Evolutionary conservation across 306 rosid species (phyloP), one percentile per base, ranked within the genome.

Genomic region (Cucumis hystrix): DNA sequence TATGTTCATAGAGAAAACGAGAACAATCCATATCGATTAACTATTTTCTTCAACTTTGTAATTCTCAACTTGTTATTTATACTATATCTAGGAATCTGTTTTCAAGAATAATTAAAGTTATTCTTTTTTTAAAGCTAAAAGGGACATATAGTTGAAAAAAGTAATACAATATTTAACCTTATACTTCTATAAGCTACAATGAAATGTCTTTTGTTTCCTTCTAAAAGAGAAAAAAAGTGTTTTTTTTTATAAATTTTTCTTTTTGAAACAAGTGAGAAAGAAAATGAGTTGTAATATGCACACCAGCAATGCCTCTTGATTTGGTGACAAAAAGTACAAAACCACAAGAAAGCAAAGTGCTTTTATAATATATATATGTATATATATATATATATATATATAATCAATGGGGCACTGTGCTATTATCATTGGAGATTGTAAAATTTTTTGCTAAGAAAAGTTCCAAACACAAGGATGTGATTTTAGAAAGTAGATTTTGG

Each of bases 281-380:
- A n/a, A 67, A 39, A 7, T 17, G 8, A 37, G 72, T 66, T 25
- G 72, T 66, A 16, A 17, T 47, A 45, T 65, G 56, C 75, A 47
- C 56, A 69, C 41, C 33, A 51, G 8, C 43, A 49, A 73, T 73
- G 77, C 77, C 63, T 73, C 77, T 51, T 73, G 77, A 73, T 73
- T 52, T 73, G 77, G 77, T 73, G 77, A 73, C 77, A 73, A 73
- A 69, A 73, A 73, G 63, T 52, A 73, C 63, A 52, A 51, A 73
- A 73, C 33, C 77, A 73, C 20, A 69, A 41, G 57, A 69, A 51
- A 43, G 56, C n/a, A 69, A 69, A 69, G 57, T 69, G 75, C 9
- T 69, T 69, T 67, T 18, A 63, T 63, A 63, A 28, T 45, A 67
- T 67, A 28, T 69, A 67, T 67, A 10, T n/a, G n/a, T n/a, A n/a